Evolutionary conservation across 2,329 filamentous ascomycete genomes (phyloP), one percentile per base, ranked within the genome.

Genomic region (Microcyclospora tardicrescens): DNA sequence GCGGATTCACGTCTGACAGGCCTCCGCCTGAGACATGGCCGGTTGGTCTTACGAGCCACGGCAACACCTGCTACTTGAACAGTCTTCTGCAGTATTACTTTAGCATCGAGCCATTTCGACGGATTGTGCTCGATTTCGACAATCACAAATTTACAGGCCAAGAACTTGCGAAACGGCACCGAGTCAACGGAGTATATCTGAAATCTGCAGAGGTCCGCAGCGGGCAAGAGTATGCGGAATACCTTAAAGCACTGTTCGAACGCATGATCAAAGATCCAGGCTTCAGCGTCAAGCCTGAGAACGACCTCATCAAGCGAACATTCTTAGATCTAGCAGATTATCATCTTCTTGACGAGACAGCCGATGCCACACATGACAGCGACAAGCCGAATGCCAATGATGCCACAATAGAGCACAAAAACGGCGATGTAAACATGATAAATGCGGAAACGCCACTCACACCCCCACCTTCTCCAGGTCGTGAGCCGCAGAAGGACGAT

Each of bases 31-130:
- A 49, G 13, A 53, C 42, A 6, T 77, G 84, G 59, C 91, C 91
- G 0, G 83, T 93, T 15, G 91, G 91, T 0, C 71, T 96, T 5
- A 74, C 79, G 46, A 98, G 96, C 51, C 93, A 96, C 41, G 87
- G 91, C 42, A 98, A 98, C 54, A 98, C 93, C 0, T 98, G 91
- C 59, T 98, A 98, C 54, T 71, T 98, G 39, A 98, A 98, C 66
- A 96, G 89, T 61, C 73, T 98, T 35, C 69, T 98, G 9, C 91
- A 98, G 53, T 96, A 93, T 56, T 81, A 95, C 48, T 95, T 93
- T 58, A 93, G 87, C 0, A 75, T 96, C 39, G 80, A 78, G 44
- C 78, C 84, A 2, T 69, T 96, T 24, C 76, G 89, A 36, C 73
- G 91, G 5, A 73, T 95, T 47, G 78, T 95, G 2, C 67, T 93